A percentile compares a stretch with the other conserved stretches of the same genome.
Evolutionary conservation across 495 filamentous ascomycete species (phyloP).

Genomic region (Cairneyella variabilis): DNA sequence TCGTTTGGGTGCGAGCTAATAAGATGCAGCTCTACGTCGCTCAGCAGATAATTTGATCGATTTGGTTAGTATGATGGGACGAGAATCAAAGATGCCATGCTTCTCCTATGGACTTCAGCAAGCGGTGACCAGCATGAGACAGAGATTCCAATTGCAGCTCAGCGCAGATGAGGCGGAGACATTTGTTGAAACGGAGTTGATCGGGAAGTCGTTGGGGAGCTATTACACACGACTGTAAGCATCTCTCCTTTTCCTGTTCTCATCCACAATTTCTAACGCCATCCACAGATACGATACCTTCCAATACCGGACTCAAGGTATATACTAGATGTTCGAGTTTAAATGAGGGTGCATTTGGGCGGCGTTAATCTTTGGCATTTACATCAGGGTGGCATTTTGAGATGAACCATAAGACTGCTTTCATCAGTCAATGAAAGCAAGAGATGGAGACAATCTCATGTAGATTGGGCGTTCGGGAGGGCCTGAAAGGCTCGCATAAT

Average conservation of each 20-base stretch:
- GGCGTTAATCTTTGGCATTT: constrained; percentile 29
- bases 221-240: constrained; percentile 73
- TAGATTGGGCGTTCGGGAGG: too few species aligned
- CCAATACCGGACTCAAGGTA: constrained; percentile 75
- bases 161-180: constrained; percentile 69
- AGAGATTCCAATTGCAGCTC: constrained; percentile 68
- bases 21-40: constrained; percentile 53
- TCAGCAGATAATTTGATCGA: constrained; percentile 69
- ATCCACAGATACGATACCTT: constrained; percentile 66
- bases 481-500: too few species aligned
- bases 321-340: too few species aligned
- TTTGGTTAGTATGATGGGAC: constrained; percentile 72
- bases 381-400: constrained; percentile 14
- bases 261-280: neutral
- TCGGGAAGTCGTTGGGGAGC: constrained; percentile 66
- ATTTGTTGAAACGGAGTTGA: constrained; percentile 68
- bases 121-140: constrained; percentile 56
- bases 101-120: constrained; percentile 60
- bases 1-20: constrained; percentile 5
- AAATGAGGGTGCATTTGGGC: constrained; percentile 10
- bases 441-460: too few species aligned
- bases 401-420: neutral
- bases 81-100: constrained; percentile 73
- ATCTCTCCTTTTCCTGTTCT: neutral
- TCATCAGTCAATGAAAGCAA: too few species aligned